Evolutionary conservation across 2,329 filamentous ascomycete genomes (phyloP).

Genomic region (Bipolaris cookei): DNA sequence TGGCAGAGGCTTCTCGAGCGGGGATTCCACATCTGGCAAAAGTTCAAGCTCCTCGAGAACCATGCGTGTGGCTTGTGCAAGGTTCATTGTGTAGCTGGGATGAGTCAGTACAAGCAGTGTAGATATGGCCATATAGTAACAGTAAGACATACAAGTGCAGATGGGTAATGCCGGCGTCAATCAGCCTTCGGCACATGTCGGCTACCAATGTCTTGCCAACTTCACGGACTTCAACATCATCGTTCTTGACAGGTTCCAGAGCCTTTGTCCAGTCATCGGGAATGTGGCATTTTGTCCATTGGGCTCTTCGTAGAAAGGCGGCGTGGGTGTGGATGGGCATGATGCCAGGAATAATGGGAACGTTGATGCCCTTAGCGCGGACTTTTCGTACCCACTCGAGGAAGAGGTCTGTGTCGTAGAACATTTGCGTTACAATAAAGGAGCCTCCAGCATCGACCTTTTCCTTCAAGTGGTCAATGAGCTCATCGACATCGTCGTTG

Average conservation of each 20-base stretch:
- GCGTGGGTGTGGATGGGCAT: constrained; percentile 96
- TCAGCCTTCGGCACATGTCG: constrained; percentile 85
- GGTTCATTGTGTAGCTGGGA: constrained; percentile 90
- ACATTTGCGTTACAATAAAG: constrained; percentile 99
- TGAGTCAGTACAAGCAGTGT: constrained; percentile 13
- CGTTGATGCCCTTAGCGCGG: constrained; percentile 79
- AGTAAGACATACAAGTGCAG: constrained; percentile 76
- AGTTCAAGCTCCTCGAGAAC: constrained; percentile 88
- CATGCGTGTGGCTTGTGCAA: constrained; percentile 92
- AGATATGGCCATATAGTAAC: background rate
- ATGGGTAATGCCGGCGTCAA: constrained; percentile 82
- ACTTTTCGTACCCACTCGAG: constrained; percentile 87
- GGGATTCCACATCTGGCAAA: constrained; percentile 76
- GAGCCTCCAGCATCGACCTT: constrained; percentile 93
- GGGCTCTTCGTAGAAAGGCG: constrained; percentile 86
- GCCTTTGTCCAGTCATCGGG: constrained; percentile 80
- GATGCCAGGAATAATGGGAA: constrained; percentile 85
- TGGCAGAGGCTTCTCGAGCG: constrained; percentile 86
- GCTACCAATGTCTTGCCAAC: constrained; percentile 87
- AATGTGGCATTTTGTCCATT: constrained; percentile 87
- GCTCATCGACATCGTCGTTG: constrained; percentile 80
- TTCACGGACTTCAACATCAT: constrained; percentile 89
- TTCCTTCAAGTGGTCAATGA: constrained; percentile 93
- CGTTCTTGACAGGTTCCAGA: constrained; percentile 93
- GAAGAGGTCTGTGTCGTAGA: constrained; percentile 97